Base-by-base conservation (phyloP, 1,284 basidiomycete genomes). In the Puccinia sorghi region DNA sequence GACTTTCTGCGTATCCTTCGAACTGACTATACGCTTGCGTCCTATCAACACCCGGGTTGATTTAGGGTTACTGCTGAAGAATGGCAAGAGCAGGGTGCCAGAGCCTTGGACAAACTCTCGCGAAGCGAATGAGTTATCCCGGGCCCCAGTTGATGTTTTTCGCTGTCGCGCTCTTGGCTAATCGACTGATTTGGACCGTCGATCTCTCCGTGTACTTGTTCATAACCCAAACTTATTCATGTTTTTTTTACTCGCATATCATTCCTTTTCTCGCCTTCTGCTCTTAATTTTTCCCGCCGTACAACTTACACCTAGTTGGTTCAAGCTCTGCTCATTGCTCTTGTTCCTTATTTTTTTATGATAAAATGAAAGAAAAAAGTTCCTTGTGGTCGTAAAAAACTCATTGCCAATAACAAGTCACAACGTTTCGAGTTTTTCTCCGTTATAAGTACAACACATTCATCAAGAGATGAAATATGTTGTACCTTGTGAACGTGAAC, bases 11-110 rank as follows among this genome's bases (percentile, higher is more conserved):
- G 9, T 17, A 20, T 75, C 37, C 52, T 52, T 1, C 46, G 1
- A 20, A 64, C 41, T 64, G 61, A 69, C 43, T n/a, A 32, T 48
- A 41, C 50, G 37, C 7, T 41, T 78, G 32, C 13, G 3, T 56
- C 25, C 13, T 17, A 57, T 54, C 2, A 54, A 61, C 13, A 48
- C 20, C 11, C 48, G 37, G 15, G 39, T 52, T 15, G 9, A 8
- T 52, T 54, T 72, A 82, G 83, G 94, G 91, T 97, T 84, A 89
- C 93, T 74, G 88, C 91, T 81, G 91, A 92, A 82, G 94, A 96
- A 85, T 97, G 94, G 93, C 90, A 91, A 81, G 94, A 97, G 86
- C 90, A 94, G 85, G 94, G 94, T 22, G 86, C 88, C 11, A 87
- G 89, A 61, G 88, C 93, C 41, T 84, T 97, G 82, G 94, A 94